Base-by-base conservation (phyloP, 2,329 filamentous ascomycete species). In the Aspergillus carbonarius region DNA sequence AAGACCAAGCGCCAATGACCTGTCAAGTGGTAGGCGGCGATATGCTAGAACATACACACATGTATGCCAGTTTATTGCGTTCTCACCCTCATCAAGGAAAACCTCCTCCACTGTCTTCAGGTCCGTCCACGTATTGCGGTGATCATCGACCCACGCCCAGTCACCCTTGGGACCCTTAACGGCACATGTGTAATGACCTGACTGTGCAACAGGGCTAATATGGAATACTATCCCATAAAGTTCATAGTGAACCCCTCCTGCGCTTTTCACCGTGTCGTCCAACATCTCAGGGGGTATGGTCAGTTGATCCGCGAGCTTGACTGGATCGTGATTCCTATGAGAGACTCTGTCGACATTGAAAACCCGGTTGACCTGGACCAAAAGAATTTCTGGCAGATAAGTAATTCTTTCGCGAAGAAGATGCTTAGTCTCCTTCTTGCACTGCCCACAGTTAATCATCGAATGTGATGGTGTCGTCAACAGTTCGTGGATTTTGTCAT, bases 171-270 rank as follows among this genome's bases (percentile, higher is more conserved):
- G 57, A 5, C 60, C 59, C 60, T 66, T 69, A 44, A 68, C 63
- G n/a, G 54, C 58, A 23, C 61, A 55, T 4, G 20, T 61, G 54
- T 71, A 72, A 57, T 73, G 70, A 1, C 68, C 70, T 0, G 5
- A 3, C 1, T 48, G 15, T 4, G n/a, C 39, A 2, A 2, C 20
- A 1, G 12, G 6, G 23, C 63, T 66, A 2, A n/a, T 10, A 48
- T 70, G 71, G 17, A 68, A 55, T 23, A 70, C 58, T 20, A 73
- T 59, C 1, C 65, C 63, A 27, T 64, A 66, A 9, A 73, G 63
- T 40, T 67, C 61, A 56, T 72, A 74, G 5, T 54, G 37, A n/a
- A 65, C 40, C 40, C 48, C 58, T 13, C 30, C 50, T 34, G 25
- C 13, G 5, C n/a, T 32, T n/a, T 32, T 47, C 18, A 25, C 40